These are phyloP conservation scores for Colletotrichum tropicicola DNA, from an alignment of 2,329 filamentous ascomycete species.

Conservation along the genomic window DNA sequence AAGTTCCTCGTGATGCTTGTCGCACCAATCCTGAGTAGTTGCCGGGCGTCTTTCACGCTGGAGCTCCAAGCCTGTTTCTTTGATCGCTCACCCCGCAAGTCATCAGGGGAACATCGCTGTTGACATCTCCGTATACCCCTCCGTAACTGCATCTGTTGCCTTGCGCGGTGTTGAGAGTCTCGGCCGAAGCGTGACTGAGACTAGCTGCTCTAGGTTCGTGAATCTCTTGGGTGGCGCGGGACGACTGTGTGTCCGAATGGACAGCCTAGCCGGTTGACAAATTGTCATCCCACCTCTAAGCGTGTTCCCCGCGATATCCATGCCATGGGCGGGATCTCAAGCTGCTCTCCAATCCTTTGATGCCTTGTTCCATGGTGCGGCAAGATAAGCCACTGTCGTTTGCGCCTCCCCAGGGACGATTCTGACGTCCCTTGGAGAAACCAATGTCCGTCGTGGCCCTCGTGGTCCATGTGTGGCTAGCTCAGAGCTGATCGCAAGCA, in stretches of 20 bases:
- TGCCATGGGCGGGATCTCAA: background rate
- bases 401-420: background rate
- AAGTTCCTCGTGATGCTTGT: background rate
- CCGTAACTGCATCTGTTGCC: background rate
- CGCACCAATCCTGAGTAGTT: background rate
- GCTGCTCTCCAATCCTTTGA: background rate
- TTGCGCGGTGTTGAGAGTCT: background rate
- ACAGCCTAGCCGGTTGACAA: background rate
- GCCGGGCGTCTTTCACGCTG: background rate
- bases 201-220: background rate
- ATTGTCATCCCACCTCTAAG: background rate
- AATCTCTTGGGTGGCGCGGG: background rate
- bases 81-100: too few relatives aligned
- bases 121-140: too few relatives aligned
- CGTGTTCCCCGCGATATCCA: too few relatives aligned
- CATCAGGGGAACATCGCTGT: too few relatives aligned
- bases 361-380: background rate
- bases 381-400: constrained; percentile 15
- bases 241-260: background rate
- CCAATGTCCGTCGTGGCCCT: background rate
- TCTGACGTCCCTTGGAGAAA: background rate
- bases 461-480: background rate
- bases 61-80: background rate
- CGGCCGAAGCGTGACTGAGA: constrained; percentile 4
- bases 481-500: background rate